Conservation (phyloP, 176 grass and related monocot genomes). For the Ampelocalamus luodianensis region DNA sequence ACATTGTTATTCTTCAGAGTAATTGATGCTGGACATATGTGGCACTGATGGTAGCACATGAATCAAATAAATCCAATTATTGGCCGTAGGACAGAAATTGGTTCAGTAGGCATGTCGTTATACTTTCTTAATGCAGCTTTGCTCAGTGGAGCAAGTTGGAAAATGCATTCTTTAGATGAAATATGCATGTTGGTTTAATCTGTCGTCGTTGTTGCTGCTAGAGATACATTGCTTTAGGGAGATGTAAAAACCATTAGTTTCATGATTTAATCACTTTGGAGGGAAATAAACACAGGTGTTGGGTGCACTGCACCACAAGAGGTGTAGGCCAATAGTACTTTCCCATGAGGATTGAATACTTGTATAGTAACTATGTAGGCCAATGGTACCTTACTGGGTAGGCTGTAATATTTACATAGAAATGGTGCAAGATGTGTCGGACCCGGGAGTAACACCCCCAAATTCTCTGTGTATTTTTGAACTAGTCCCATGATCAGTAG, state of each 20-base stretch:
- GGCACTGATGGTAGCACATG: background rate
- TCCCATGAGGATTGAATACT: background rate
- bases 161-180: conserved; percentile 8
- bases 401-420: background rate
- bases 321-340: background rate
- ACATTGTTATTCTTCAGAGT: background rate
- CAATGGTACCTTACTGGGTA: background rate
- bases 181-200: background rate
- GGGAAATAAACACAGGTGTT: background rate
- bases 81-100: background rate
- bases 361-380: background rate
- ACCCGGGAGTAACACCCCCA: too few species aligned
- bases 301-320: background rate
- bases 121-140: conserved; percentile 23
- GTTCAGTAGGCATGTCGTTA: background rate
- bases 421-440: conserved; percentile 15
- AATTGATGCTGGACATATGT: background rate
- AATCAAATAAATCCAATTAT: background rate
- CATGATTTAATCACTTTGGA: background rate
- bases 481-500: too few species aligned
- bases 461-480: too few species aligned
- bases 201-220: background rate
- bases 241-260: background rate
- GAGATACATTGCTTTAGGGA: background rate
- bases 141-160: background rate